Base-by-base conservation (phyloP, 768 basidiomycete genomes). In the Serendipita indica region DNA sequence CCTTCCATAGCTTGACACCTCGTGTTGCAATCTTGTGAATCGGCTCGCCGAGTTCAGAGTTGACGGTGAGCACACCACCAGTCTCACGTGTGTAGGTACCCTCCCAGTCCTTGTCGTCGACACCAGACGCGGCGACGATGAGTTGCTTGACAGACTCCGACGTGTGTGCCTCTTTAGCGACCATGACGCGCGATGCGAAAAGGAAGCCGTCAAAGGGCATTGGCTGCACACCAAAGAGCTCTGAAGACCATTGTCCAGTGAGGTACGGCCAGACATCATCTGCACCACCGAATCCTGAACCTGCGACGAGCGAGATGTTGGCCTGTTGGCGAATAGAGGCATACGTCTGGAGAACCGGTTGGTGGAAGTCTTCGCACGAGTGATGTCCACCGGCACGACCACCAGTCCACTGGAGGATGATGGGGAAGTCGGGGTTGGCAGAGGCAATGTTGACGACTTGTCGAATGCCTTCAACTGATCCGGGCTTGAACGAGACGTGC, bases 151-250 rank as follows among this genome's bases (percentile, higher is more conserved):
- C 93, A 4, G 84, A 84, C 2, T 89, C 77, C 64, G 84, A 87
- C 0, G 96, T 98, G 70, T 98, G 94, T 2, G 94, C 91, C 71
- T 99, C 96, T 72, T 91, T 92, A 54, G 96, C 94, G 32, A 97
- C 91, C 94, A 99, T 98, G 69, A 98, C 91, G 58, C 96, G 86
- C 66, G 86, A 88, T 3, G 88, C 96, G 65, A 93, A 96, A 43
- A 99, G 77, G 76, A 94, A 92, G 52, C 94, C 96, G 64, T 98
- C 94, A 73, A 92, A 96, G 1, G 96, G 96, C 96, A 98, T 99
- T 12, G 87, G 85, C 70, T 97, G 90, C 49, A 84, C 76, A 60
- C 81, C 83, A 67, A 84, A 98, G 65, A 75, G 74, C 61, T 81
- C 75, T 58, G 82, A 78, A 2, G 90, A 87, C 96, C 96, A 98